Base-by-base conservation (phyloP, 192 early-diverging fungal genomes). In the Backusella psychrophila region DNA sequence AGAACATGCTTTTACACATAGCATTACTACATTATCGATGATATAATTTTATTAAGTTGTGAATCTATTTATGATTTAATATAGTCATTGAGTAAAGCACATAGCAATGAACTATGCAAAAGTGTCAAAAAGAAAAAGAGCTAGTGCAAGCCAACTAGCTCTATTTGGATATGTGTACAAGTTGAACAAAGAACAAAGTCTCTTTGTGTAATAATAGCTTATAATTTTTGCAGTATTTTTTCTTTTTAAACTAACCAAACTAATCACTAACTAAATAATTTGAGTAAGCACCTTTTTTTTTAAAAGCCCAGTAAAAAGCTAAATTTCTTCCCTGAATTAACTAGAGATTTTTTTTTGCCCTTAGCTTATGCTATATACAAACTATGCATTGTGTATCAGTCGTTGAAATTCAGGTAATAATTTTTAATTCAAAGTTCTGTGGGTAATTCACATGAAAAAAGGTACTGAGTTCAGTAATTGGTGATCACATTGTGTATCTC, bases 361-460 rank as follows among this genome's bases (percentile, higher is more conserved):
- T 1, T n/a, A 6, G 15, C 6, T 49, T 49, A 49, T 49, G 46
- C 19, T 49, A 6, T 49, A 49, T 21, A n/a, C 46, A 49, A 49
- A 49, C 19, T 21, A 29, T 29, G 9, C 12, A 63, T 29, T 63
- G 56, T 63, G 56, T 63, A 63, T 63, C 56, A 63, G 8, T 12
- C n/a, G 11, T 12, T 63, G 8, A 23, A 63, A 63, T 29, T 4
- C 56, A 29, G 21, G 56, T 63, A 29, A 63, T 63, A 29, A 3
- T 29, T 29, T 69, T 69, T 39, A 38, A 41, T 69, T 39, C 34
- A 39, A 69, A 35, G 34, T 23, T 5, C 68, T 69, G 68, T 69
- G 68, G 68, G 68, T 69, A 69, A 69, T 69, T 69, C 68, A 69
- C 68, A 69, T 69, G 68, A 2, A 38, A 69, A 39, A 21, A 35